Conservation (phyloP, 768 basidiomycete genomes). For the Astraeus odoratus region DNA sequence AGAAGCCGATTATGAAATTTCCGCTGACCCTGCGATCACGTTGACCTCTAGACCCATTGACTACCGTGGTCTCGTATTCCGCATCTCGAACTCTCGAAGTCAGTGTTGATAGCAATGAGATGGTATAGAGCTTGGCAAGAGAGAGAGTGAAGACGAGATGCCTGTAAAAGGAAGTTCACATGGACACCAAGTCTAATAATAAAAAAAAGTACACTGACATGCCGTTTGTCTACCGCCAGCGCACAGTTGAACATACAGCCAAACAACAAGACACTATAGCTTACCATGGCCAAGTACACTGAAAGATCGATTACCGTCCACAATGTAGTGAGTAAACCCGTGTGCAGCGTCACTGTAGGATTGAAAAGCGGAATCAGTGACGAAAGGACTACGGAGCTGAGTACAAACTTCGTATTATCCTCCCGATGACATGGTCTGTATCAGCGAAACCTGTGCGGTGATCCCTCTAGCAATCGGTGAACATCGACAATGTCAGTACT, state of each 20-base stretch:
- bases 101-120: conserved; percentile 29
- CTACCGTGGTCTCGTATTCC: conserved; percentile 17
- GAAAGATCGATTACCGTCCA: conserved; percentile 28
- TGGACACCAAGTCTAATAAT: neutral
- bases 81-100: conserved; percentile 22
- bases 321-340: conserved; percentile 32
- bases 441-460: conserved; percentile 29
- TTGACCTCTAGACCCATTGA: conserved; percentile 15
- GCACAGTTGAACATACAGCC: conserved; percentile 2
- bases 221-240: conserved; percentile 16
- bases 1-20: neutral
- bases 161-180: conserved; percentile 4
- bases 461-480: conserved; percentile 22
- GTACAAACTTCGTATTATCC: conserved; percentile 27
- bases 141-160: conserved; percentile 27
- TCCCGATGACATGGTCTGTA: conserved; percentile 33
- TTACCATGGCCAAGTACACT: conserved; percentile 19
- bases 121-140: conserved; percentile 30
- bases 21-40: conserved; percentile 15
- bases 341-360: conserved; percentile 33
- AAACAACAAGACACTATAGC: neutral
- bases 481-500: neutral
- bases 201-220: conserved; percentile 4
- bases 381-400: neutral
- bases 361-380: neutral